Base-by-base conservation (phyloP, 495 filamentous ascomycete species). In the Aspergillus incahuasiensis region DNA sequence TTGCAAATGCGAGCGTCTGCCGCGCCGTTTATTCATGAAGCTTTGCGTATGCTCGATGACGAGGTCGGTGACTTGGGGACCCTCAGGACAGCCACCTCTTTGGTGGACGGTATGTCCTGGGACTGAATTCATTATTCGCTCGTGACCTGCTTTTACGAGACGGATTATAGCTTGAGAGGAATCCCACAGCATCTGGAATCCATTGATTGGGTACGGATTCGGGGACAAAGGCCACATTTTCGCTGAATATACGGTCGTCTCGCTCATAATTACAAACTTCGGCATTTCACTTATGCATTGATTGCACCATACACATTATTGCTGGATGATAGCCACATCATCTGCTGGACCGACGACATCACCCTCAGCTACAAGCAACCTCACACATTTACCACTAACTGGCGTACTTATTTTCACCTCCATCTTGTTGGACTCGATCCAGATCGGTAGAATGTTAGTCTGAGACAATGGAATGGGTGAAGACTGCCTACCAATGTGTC, bases 1-100 rank as follows among this genome's bases (percentile, higher is more conserved):
- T 55, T 55, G 44, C 53, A 60, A 24, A 58, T 63, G 20, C 51
- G 61, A 6, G 61, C 48, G 28, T 54, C 57, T 8, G 54, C 61
- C 6, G 54, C 55, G 9, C 61, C 58, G 16, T 63, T 63, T 51
- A 48, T 55, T 28, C 57, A 58, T 15, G 57, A 63, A 42, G 61
- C 57, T 22, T 24, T 63, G 43, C 57, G 61, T 16, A 57, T 60
- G 57, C 44, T 63, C 35, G 47, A 63, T 24, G 54, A 58, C 30
- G 61, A 63, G 34, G 49, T 60, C 9, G 61, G 61, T 15, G 60
- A 59, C 41, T 48, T 63, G 28, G 60, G 25, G n/a, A 42, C 41
- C 5, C 15, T 62, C 15, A 62, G 55, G 32, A 50, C 48, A 28
- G 58, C 58, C 1, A 56, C 58, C 21, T 61, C 47, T 50, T n/a